Conservation (phyloP, 352 stramenopile species). For the Phytopythium montanum region DNA sequence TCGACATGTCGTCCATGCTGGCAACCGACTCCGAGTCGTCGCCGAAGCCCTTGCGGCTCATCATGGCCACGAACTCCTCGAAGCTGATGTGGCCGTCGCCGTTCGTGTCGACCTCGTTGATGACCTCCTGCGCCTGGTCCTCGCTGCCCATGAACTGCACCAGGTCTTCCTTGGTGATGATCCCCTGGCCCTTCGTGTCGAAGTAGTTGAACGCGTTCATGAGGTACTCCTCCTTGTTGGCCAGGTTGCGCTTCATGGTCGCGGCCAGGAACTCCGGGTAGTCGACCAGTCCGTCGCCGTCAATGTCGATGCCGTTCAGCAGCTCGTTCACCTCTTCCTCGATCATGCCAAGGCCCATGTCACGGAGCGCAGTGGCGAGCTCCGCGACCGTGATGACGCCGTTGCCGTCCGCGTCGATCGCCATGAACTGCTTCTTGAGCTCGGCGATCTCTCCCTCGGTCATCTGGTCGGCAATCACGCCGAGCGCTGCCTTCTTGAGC, state of each 20-base stretch:
- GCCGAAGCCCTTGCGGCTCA: slow-evolving; percentile 82
- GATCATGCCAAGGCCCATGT: slow-evolving; percentile 86
- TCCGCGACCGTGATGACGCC: slow-evolving; percentile 90
- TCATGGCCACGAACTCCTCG: slow-evolving; percentile 91
- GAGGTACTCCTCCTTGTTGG: slow-evolving; percentile 86
- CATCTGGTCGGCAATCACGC: slow-evolving; percentile 84
- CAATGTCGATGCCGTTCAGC: slow-evolving; percentile 88
- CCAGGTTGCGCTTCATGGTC: slow-evolving; percentile 89
- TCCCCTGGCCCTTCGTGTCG: slow-evolving; percentile 80
- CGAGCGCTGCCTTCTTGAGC: slow-evolving; percentile 85
- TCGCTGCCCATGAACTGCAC: slow-evolving; percentile 91
- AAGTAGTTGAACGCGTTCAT: slow-evolving; percentile 92
- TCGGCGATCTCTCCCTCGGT: slow-evolving; percentile 81
- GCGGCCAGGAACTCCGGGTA: slow-evolving; percentile 90
- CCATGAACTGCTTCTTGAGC: slow-evolving; percentile 87
- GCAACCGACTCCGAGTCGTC: slow-evolving; percentile 58
- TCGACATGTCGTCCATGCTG: slow-evolving; percentile 49
- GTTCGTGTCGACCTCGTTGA: slow-evolving; percentile 89
- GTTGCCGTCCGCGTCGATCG: slow-evolving; percentile 82
- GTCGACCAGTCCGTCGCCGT: slow-evolving; percentile 84
- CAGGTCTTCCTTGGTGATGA: slow-evolving; percentile 88
- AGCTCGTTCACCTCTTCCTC: slow-evolving; percentile 87
- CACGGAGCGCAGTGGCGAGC: slow-evolving; percentile 70
- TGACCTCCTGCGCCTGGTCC: slow-evolving; percentile 90
- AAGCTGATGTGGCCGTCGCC: slow-evolving; percentile 92